A percentile compares a stretch with the other conserved stretches of the same genome.
phyloP scores from a whole-genome alignment of 2,329 filamentous ascomycete species.

The Albophoma yamanashiensis region DNA sequence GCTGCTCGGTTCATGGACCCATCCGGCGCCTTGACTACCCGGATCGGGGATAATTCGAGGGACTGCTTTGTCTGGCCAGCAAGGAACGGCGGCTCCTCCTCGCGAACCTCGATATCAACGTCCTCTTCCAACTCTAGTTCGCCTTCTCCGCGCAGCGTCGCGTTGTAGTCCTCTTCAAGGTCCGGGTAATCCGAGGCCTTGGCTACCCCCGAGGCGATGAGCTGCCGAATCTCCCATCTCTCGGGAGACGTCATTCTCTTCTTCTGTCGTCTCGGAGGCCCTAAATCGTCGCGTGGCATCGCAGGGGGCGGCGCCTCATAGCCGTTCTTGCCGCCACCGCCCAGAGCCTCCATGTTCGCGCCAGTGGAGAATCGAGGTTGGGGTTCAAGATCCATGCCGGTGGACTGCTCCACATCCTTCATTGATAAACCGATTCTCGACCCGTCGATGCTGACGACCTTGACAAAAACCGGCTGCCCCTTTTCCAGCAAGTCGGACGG shows the following conservation, averaged over 20 bases:
- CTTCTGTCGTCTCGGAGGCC: slow-evolving; percentile 48
- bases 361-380: slow-evolving; percentile 73
- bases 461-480: slow-evolving; percentile 83
- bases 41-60: slow-evolving; percentile 85
- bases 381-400: slow-evolving; percentile 73
- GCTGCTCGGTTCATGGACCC: slow-evolving; percentile 96
- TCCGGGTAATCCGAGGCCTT: slow-evolving; percentile 92
- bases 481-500: slow-evolving; percentile 76
- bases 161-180: slow-evolving; percentile 86
- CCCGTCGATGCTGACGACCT: slow-evolving; percentile 79
- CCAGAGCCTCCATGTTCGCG: slow-evolving; percentile 77
- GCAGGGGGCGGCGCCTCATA: slow-evolving; percentile 33
- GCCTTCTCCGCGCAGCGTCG: slow-evolving; percentile 73
- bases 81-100: slow-evolving; percentile 93
- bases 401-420: slow-evolving; percentile 92
- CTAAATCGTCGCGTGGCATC: slow-evolving; percentile 27
- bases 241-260: slow-evolving; percentile 96
- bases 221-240: slow-evolving; percentile 91
- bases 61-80: slow-evolving; percentile 95
- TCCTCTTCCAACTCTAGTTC: slow-evolving; percentile 92
- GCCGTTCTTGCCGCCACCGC: slow-evolving; percentile 49
- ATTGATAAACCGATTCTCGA: slow-evolving; percentile 80
- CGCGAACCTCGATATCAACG: slow-evolving; percentile 90
- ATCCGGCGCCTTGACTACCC: slow-evolving; percentile 94
- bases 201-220: slow-evolving; percentile 89